Percentiles rank a stretch among this genome's conserved stretches.
Conservation (phyloP, 1,284 basidiomycete genomes). For the Pisolithus thermaeus region DNA sequence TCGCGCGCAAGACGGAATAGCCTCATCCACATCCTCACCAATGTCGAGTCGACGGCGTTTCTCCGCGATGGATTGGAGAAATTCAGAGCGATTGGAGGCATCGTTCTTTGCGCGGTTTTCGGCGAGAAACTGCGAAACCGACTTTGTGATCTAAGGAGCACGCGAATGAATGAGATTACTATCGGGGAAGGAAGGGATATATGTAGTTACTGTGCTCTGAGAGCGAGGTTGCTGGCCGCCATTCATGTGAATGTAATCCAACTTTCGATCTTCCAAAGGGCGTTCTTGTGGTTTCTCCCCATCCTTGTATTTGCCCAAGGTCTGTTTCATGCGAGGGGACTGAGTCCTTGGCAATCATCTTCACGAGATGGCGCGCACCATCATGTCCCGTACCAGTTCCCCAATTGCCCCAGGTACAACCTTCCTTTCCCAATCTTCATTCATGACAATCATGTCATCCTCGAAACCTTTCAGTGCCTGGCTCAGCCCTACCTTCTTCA, state of each 20-base stretch:
- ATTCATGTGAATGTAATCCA: constrained; percentile 49
- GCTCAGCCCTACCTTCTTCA: constrained; percentile 49
- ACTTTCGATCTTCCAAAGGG: constrained; percentile 57
- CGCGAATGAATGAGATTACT: constrained; percentile 1
- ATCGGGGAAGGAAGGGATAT: constrained; percentile 3
- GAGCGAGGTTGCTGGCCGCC: constrained; percentile 41
- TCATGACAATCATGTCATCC: constrained; percentile 65
- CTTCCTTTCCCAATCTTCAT: constrained; percentile 55
- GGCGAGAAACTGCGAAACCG: constrained; percentile 64
- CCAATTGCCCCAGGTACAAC: constrained; percentile 50
- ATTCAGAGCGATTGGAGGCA: constrained; percentile 68
- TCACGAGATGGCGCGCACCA: constrained; percentile 35
- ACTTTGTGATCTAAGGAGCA: constrained; percentile 51
- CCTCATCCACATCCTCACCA: constrained; percentile 23
- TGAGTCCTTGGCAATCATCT: background rate
- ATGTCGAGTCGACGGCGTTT: constrained; percentile 40
- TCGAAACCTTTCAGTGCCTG: constrained; percentile 63
- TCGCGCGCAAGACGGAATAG: constrained; percentile 58
- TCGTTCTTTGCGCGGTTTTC: constrained; percentile 64
- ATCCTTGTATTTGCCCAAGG: constrained; percentile 21
- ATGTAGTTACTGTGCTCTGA: constrained; percentile 55
- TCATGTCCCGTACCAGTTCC: constrained; percentile 45
- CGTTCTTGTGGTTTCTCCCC: constrained; percentile 23
- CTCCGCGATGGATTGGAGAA: constrained; percentile 52
- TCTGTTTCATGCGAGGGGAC: constrained; percentile 10